Evolutionary conservation across 2,329 filamentous ascomycete species (phyloP), one percentile per base, ranked within the genome.

Genomic region (Neofusicoccum cordaticola): DNA sequence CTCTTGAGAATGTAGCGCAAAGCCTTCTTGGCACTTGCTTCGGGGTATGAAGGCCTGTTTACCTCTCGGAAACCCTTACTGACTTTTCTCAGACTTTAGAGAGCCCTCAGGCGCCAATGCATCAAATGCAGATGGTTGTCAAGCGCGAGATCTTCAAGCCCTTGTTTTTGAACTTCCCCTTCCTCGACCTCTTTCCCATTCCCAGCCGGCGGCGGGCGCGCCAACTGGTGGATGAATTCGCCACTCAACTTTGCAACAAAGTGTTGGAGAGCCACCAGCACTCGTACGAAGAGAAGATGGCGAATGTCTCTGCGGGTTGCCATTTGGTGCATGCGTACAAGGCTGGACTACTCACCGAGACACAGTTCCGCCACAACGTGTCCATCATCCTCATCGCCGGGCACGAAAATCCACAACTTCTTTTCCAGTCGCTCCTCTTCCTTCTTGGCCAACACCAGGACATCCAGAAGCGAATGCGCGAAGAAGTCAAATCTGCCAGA

Each of bases 1-100:
- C 75, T 1, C 72, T 78, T 47, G 75, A 76, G 37, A 78, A 78
- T 64, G 70, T 75, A 51, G 72, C 72, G 6, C 72, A 77, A 57
- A 69, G 70, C 22, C 66, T 76, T 6, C 71, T 75, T n/a, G 67
- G 66, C 31, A 50, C 62, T 19, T 12, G 13, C 12, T 64, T 64
- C 58, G 58, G 58, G 12, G 56, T 60, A 60, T 15, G 41, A 12
- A 4, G n/a, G 13, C 37, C n/a, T 8, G 3, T 11, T 9, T n/a
- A 22, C 31, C n/a, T 4, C n/a, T 15, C 27, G 17, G 11, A 44
- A n/a, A 6, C 8, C n/a, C 22, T 34, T 7, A 12, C 56, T 60
- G 56, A 60, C n/a, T 4, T 3, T 15, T 19, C 8, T 6, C 39
- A 56, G 51, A 64, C 62, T 12, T 35, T 58, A 7, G 31, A 64